Evolutionary conservation across 768 basidiomycete genomes (phyloP), one percentile per base, ranked within the genome.

Genomic region (Suillus tomentosus): DNA sequence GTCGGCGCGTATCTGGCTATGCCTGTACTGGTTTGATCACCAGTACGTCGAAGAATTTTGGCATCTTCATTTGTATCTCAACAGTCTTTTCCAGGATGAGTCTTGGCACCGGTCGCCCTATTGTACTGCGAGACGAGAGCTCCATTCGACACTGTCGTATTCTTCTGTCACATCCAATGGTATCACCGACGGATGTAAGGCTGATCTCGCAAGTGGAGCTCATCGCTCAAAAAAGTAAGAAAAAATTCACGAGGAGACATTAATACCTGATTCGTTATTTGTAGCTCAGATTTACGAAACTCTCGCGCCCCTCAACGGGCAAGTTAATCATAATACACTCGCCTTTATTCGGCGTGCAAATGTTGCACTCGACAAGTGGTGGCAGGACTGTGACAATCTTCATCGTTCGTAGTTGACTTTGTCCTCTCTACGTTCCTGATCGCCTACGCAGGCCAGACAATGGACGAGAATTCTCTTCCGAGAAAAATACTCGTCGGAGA

Each of bases 21-120:
- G 94, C 73, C 83, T 96, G 50, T 96, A 96, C 74, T 94, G 94
- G 92, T 94, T 96, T 71, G 95, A 96, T 79, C 95, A 95, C 78
- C 92, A 95, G 93, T 94, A 70, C 66, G 90, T 81, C 62, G 61
- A 10, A 34, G 24, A 27, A 50, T 37, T 27, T 51, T 62, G 40
- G 63, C 66, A 22, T n/a, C 19, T 47, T 57, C 5, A 53, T 4
- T 24, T 34, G 31, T 47, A 15, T 54, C 61, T 76, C 57, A 73
- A 65, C 40, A 56, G 55, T 66, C 56, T 55, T 54, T 22, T 57
- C 64, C 64, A 94, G 92, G 75, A 92, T 95, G 88, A 94, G 92
- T 74, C 80, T 97, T 64, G 94, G 94, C 5, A 96, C 92, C 7
- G 95, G 95, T 56, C 86, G 95, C 43, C 95, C 95, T 7, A 88